These are phyloP conservation scores for Torulaspora maleeae DNA, from an alignment of 805 yeast genomes.

Conservation along the genomic window DNA sequence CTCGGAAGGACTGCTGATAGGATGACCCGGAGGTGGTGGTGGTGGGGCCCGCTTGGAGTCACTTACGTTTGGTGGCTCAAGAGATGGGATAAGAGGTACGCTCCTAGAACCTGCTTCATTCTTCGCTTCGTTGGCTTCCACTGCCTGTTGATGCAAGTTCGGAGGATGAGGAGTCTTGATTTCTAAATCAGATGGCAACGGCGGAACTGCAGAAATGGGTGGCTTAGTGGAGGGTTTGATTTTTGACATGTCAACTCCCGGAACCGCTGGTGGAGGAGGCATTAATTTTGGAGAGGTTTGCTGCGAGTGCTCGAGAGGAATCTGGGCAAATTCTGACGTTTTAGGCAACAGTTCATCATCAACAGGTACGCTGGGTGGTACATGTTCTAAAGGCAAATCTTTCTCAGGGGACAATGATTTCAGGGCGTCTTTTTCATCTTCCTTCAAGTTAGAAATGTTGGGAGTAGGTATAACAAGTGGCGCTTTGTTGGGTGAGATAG, in stretches of 20 bases:
- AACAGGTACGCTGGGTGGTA: conserved; percentile 1
- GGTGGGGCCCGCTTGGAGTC: not conserved
- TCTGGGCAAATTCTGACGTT: not conserved
- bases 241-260: not conserved
- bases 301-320: not conserved
- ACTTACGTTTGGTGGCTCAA: conserved; percentile 4
- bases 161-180: conserved; percentile 9
- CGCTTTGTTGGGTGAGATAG: not conserved
- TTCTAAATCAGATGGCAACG: conserved; percentile 11
- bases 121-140: not conserved
- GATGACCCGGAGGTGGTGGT: conserved; percentile 12
- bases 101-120: not conserved
- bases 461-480: conserved; percentile 8
- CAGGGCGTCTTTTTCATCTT: not conserved
- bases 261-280: conserved; percentile 1
- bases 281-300: not conserved
- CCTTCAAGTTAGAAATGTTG: not conserved
- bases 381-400: conserved; percentile 1
- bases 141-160: not conserved
- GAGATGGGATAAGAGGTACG: conserved; percentile 5
- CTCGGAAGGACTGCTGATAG: conserved; percentile 1
- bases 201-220: conserved; percentile 9
- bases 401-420: not conserved
- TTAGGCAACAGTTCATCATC: not conserved
- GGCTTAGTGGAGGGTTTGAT: not conserved